phyloP scores from a whole-genome alignment of 1,139 yeast genomes.

The Groenewaldozyma sp. region DNA sequence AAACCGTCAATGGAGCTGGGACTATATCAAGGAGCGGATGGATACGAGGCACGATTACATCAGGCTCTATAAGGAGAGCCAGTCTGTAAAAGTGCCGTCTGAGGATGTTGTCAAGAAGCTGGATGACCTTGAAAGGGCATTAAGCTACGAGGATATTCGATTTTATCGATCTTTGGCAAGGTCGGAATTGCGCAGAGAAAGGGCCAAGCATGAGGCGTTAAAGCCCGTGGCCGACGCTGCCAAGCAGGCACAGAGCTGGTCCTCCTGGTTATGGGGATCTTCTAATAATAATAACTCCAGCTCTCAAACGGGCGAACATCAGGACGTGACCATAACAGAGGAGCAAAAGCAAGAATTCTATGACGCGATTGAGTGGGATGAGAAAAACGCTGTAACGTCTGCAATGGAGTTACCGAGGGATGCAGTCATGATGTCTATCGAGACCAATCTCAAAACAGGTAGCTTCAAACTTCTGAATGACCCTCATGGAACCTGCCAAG shows the following conservation, averaged over 20 bases:
- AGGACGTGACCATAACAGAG: conserved; percentile 33
- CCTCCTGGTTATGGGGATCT: conserved; percentile 33
- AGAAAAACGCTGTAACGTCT: conserved; percentile 43
- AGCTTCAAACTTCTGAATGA: conserved; percentile 52
- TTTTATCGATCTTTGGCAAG: conserved; percentile 78
- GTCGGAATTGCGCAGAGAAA: conserved; percentile 52
- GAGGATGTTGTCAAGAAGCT: conserved; percentile 36
- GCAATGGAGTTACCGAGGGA: conserved; percentile 66
- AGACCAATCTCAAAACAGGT: conserved; percentile 65
- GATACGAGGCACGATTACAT: conserved; percentile 65
- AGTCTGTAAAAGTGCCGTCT: conserved; percentile 28
- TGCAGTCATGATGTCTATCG: conserved; percentile 54
- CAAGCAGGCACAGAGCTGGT: conserved; percentile 21
- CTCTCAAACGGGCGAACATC: conserved; percentile 17
- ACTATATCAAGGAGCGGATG: conserved; percentile 56
- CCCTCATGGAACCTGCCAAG: conserved; percentile 27
- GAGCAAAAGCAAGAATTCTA: conserved; percentile 59
- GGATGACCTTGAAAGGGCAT: conserved; percentile 45
- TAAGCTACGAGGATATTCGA: conserved; percentile 70
- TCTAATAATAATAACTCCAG: conserved; percentile 17
- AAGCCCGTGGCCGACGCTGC: conserved; percentile 9
- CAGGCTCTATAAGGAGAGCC: conserved; percentile 53
- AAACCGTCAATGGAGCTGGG: conserved; percentile 87
- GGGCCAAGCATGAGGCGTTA: conserved; percentile 21
- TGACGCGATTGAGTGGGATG: conserved; percentile 91